These are phyloP conservation scores for Torulaspora maleeae DNA, from an alignment of 805 yeast species.

Conservation along the genomic window DNA sequence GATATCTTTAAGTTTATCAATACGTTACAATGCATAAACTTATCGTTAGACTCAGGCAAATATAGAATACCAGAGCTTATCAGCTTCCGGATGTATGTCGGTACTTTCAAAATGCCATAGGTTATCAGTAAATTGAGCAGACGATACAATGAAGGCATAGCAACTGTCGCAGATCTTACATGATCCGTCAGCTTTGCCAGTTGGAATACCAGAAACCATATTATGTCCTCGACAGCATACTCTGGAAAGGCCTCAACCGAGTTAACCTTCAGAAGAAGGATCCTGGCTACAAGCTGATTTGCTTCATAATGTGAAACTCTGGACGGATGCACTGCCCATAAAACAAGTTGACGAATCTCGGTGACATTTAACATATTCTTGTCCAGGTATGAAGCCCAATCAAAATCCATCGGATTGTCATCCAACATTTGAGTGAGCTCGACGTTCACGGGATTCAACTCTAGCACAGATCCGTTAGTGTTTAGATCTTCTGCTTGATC, in stretches of 20 bases:
- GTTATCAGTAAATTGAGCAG: conserved; percentile 41
- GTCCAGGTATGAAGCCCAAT: conserved; percentile 33
- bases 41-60: conserved; percentile 48
- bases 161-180: conserved; percentile 13
- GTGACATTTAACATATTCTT: conserved; percentile 22
- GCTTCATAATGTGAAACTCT: conserved; percentile 31
- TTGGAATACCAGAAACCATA: conserved; percentile 37
- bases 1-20: conserved; percentile 55
- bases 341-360: conserved; percentile 28
- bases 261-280: conserved; percentile 29
- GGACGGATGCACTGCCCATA: conserved; percentile 35
- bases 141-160: conserved; percentile 40
- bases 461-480: conserved; percentile 28
- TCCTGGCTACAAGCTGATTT: conserved; percentile 29
- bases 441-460: conserved; percentile 23
- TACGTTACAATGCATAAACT: conserved; percentile 49
- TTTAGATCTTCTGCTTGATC: not conserved
- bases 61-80: conserved; percentile 85
- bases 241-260: conserved; percentile 28
- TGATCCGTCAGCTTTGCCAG: conserved; percentile 37
- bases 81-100: conserved; percentile 67
- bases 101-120: conserved; percentile 43
- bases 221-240: conserved; percentile 36
- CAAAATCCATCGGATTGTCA: conserved; percentile 28
- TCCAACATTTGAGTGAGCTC: conserved; percentile 26